phyloP scores from a whole-genome alignment of 208 protist genomes.

The Jaenimonas drosophilae region DNA sequence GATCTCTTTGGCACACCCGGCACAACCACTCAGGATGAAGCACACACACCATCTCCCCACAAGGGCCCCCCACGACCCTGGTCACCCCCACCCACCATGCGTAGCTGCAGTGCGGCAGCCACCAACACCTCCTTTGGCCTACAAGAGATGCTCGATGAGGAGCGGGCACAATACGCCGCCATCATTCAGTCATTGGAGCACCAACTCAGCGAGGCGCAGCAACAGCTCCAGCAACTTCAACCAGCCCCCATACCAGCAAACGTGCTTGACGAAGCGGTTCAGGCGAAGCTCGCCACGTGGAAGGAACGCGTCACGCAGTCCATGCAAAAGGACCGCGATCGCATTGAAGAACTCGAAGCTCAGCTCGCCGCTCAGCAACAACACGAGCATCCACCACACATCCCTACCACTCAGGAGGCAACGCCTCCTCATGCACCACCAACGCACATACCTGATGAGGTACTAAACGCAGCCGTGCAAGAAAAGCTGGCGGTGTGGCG shows the following conservation, averaged over 20 bases:
- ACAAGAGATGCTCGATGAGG: too few relatives aligned
- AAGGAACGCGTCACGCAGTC: slow-evolving; percentile 11
- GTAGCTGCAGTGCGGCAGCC: too few relatives aligned
- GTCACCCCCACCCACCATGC: too few relatives aligned
- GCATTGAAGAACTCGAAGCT: slow-evolving; percentile 10
- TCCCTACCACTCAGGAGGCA: background rate
- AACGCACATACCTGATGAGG: slow-evolving; percentile 4
- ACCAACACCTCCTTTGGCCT: too few relatives aligned
- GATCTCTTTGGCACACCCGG: too few relatives aligned
- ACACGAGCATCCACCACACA: background rate
- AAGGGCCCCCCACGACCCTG: too few relatives aligned
- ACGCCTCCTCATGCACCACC: background rate
- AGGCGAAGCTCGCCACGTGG: slow-evolving; percentile 7
- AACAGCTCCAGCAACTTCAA: background rate
- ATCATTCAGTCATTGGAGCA: too few relatives aligned
- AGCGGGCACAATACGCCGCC: too few relatives aligned
- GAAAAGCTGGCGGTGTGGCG: slow-evolving; percentile 21
- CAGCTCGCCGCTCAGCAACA: background rate
- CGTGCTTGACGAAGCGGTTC: slow-evolving; percentile 7
- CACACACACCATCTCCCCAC: too few relatives aligned
- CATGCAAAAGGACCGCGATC: slow-evolving; percentile 7
- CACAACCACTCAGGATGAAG: too few relatives aligned
- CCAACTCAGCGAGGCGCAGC: background rate
- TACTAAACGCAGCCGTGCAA: slow-evolving; percentile 15
- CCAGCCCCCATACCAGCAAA: slow-evolving; percentile 1